Percentiles rank a stretch among this genome's conserved stretches.
These are phyloP conservation scores for Xylaria cubensis DNA, from an alignment of 495 filamentous ascomycete species.

Conservation along the genomic window DNA sequence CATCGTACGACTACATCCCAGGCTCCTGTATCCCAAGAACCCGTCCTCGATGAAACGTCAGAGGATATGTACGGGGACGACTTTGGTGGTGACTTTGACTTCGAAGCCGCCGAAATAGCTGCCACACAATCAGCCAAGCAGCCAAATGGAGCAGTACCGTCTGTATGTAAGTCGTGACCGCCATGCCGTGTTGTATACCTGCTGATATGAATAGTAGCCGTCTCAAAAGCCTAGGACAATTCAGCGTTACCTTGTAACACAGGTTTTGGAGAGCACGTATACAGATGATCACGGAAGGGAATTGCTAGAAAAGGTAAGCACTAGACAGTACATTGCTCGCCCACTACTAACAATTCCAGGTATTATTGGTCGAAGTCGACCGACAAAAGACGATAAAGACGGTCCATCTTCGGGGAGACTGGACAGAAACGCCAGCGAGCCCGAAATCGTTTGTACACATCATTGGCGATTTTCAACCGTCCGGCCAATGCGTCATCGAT, in stretches of 20 bases:
- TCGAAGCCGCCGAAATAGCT: slow-evolving; percentile 65
- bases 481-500: slow-evolving; percentile 73
- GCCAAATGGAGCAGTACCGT: slow-evolving; percentile 32
- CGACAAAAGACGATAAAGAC: slow-evolving; percentile 66
- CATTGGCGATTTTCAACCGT: slow-evolving; percentile 75
- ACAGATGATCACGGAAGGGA: slow-evolving; percentile 63
- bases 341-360: slow-evolving; percentile 52
- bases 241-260: slow-evolving; percentile 80
- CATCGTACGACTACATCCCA: neutral
- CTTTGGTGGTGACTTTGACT: slow-evolving; percentile 74
- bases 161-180: slow-evolving; percentile 59
- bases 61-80: slow-evolving; percentile 62
- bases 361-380: slow-evolving; percentile 79
- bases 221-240: slow-evolving; percentile 69
- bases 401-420: slow-evolving; percentile 82
- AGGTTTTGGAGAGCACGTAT: slow-evolving; percentile 71
- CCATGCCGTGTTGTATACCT: slow-evolving; percentile 33
- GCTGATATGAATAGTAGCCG: slow-evolving; percentile 58
- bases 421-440: slow-evolving; percentile 77
- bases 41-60: slow-evolving; percentile 26
- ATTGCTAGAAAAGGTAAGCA: slow-evolving; percentile 72
- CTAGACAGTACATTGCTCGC: neutral
- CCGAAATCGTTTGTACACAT: slow-evolving; percentile 81
- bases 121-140: slow-evolving; percentile 56
- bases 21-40: slow-evolving; percentile 13